Conservation (phyloP, 2,329 filamentous ascomycete genomes). For the Aspergillus sergii region DNA sequence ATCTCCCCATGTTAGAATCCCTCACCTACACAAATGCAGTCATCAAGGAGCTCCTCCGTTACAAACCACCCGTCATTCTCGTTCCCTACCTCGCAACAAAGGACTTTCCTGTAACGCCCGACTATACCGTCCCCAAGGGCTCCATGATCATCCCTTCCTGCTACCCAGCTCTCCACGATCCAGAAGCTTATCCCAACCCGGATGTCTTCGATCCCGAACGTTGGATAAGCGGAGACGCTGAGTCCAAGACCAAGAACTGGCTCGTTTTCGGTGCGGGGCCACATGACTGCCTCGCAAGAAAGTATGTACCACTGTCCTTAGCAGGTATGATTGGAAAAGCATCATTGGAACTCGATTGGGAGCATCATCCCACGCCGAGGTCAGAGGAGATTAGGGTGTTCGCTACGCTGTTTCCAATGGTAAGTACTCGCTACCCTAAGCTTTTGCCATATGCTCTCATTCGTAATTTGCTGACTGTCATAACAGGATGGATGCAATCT, state of each 20-base stretch:
- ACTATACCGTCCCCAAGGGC: conserved; percentile 55
- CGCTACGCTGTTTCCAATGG: conserved; percentile 54
- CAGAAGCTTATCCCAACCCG: conserved; percentile 51
- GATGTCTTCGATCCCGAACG: conserved; percentile 55
- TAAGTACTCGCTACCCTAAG: conserved; percentile 29
- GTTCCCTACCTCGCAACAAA: conserved; percentile 56
- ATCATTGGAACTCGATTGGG: conserved; percentile 53
- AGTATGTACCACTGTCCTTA: conserved; percentile 56
- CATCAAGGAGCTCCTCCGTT: conserved; percentile 56
- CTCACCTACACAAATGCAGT: conserved; percentile 57
- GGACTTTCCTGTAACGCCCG: conserved; percentile 50
- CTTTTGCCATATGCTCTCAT: background rate
- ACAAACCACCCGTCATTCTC: conserved; percentile 58
- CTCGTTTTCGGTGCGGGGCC: conserved; percentile 56
- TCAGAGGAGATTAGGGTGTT: conserved; percentile 57
- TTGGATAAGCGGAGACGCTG: conserved; percentile 57
- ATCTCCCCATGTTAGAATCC: conserved; percentile 52
- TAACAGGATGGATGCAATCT: conserved; percentile 4
- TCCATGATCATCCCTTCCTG: conserved; percentile 55
- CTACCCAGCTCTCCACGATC: conserved; percentile 56
- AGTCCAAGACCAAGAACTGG: conserved; percentile 56
- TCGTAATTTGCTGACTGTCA: background rate
- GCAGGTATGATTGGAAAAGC: conserved; percentile 58
- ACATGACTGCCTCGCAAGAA: conserved; percentile 54
- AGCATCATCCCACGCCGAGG: conserved; percentile 50